Conservation (phyloP, 2,329 filamentous ascomycete species). For the Pyricularia pennisetigena region DNA sequence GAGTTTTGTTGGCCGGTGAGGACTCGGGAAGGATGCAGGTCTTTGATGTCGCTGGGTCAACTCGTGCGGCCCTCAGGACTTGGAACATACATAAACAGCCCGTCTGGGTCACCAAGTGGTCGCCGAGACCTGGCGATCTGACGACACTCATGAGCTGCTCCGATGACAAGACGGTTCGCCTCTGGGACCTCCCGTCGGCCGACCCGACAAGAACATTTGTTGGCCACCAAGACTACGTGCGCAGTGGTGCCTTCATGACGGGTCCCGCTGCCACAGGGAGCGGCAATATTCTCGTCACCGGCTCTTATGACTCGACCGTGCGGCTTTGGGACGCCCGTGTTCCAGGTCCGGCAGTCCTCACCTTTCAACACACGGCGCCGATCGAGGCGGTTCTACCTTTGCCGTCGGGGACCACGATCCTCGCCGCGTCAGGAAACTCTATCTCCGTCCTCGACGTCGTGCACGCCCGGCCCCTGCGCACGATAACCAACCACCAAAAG, state of each 20-base stretch:
- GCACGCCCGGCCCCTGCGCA: slow-evolving; percentile 74
- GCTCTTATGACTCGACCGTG: slow-evolving; percentile 91
- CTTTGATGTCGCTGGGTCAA: slow-evolving; percentile 62
- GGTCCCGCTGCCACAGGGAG: slow-evolving; percentile 41
- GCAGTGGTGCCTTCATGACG: slow-evolving; percentile 78
- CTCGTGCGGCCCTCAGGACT: slow-evolving; percentile 78
- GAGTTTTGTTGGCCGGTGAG: slow-evolving; percentile 83
- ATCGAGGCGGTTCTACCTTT: slow-evolving; percentile 84
- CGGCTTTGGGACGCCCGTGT: slow-evolving; percentile 85
- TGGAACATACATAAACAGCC: slow-evolving; percentile 94
- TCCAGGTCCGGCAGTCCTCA: slow-evolving; percentile 63
- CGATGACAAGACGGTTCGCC: slow-evolving; percentile 83
- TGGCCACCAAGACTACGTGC: slow-evolving; percentile 89
- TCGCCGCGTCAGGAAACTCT: slow-evolving; percentile 75
- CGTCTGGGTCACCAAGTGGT: slow-evolving; percentile 86
- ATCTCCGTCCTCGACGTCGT: slow-evolving; percentile 90
- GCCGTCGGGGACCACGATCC: slow-evolving; percentile 74
- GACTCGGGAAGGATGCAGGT: slow-evolving; percentile 90
- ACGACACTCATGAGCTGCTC: slow-evolving; percentile 82
- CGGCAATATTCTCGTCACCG: slow-evolving; percentile 70
- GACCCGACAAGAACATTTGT: slow-evolving; percentile 67
- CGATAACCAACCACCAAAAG: slow-evolving; percentile 94
- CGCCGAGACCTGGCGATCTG: slow-evolving; percentile 58
- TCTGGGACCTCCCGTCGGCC: slow-evolving; percentile 88
- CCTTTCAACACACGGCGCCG: slow-evolving; percentile 86